Base-by-base conservation (phyloP, 345 rosid genomes). In the Kernera saxatilis region DNA sequence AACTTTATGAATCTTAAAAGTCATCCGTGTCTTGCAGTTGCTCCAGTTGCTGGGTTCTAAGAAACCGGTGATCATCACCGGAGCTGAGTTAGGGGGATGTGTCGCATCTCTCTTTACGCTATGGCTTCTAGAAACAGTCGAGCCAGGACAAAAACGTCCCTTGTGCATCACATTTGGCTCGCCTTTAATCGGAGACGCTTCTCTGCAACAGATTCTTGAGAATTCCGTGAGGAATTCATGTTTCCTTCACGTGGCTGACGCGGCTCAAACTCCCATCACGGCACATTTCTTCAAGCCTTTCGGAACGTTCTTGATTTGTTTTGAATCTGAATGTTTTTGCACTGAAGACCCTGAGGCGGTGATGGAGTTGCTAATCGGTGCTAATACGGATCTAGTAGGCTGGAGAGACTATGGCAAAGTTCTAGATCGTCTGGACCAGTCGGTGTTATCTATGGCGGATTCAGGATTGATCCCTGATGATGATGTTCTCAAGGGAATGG, bases 121-220 rank as follows among this genome's bases (percentile, higher is more conserved):
- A 32, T 81, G 84, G 87, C 77, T 92, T 72, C 83, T 89, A 4
- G 81, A 80, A 43, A 61, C 23, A 19, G 55, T 86, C 36, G 5
- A 72, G 5, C 43, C 66, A 5, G 26, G 27, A 5, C 19, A 13
- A 22, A 75, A 58, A 56, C 84, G 29, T 9, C 89, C 83, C 1
- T 79, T 89, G 50, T 89, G 96, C 81, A 68, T 92, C 74, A 89
- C 96, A 5, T 92, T 85, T 43, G 94, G 92, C 6, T 79, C 84
- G 0, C 96, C 93, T 0, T 78, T 86, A 13, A 5, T 86, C 2
- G 91, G 87, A 5, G 78, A 87, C 57, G 22, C 4, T 1, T 60
- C 43, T 44, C 64, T 87, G 4, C 88, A 81, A 32, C 80, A 78
- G 49, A 54, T 83, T 40, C 78, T 73, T 0, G 76, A 61, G 12